Conservation (phyloP, 768 basidiomycete species). For the Coprinopsis sp. region DNA sequence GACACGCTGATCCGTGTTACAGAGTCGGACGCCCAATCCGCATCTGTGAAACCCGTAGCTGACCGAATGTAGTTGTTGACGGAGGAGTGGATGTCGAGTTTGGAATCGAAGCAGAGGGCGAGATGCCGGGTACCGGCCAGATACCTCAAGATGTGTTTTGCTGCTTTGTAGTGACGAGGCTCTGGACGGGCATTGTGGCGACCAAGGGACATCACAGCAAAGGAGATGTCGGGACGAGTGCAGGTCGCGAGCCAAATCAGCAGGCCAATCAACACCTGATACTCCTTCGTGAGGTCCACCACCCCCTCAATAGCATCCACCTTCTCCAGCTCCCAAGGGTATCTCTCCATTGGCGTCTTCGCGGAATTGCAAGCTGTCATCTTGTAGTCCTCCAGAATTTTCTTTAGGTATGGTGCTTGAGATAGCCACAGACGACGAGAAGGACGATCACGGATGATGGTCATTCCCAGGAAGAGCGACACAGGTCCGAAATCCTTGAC, state of each 20-base stretch:
- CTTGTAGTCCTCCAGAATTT: conserved; percentile 11
- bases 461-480: too few relatives aligned
- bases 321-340: conserved; percentile 8
- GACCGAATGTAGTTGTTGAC: too few relatives aligned
- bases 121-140: too few relatives aligned
- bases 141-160: conserved; percentile 24
- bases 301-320: conserved; percentile 14
- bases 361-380: not conserved
- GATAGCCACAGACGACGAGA: conserved; percentile 14
- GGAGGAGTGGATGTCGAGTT: too few relatives aligned
- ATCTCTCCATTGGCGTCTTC: conserved; percentile 13
- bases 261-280: conserved; percentile 14
- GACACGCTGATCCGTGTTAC: too few relatives aligned
- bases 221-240: conserved; percentile 28
- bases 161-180: conserved; percentile 19
- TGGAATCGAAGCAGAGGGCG: too few relatives aligned
- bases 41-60: too few relatives aligned
- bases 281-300: not conserved
- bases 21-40: too few relatives aligned
- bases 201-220: conserved; percentile 21
- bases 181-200: conserved; percentile 22
- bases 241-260: conserved; percentile 21
- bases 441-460: too few relatives aligned
- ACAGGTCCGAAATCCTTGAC: too few relatives aligned
- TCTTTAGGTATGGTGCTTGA: conserved; percentile 10